Evolutionary conservation across 129 eudicot species (phyloP).

Genomic region (Flaveria robusta): DNA sequence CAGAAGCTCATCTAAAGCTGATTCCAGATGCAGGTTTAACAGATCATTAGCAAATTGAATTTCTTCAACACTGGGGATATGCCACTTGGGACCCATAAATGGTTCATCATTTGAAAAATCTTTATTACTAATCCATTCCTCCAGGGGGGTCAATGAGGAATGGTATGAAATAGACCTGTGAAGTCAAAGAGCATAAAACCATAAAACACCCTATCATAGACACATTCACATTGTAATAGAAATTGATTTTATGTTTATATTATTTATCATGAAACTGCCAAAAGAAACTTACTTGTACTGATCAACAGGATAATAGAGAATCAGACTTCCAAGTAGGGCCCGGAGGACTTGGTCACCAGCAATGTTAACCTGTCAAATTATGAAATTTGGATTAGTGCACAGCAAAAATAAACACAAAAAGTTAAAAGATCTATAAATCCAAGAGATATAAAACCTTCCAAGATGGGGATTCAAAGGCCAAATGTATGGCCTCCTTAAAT

Average conservation of each 20-base stretch:
- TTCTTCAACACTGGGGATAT: slow-evolving; percentile 77
- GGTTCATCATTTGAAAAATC: slow-evolving; percentile 57
- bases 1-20: slow-evolving; percentile 79
- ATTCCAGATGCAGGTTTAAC: slow-evolving; percentile 67
- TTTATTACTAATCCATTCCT: slow-evolving; percentile 87
- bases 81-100: slow-evolving; percentile 72
- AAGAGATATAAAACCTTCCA: slow-evolving; percentile 78
- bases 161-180: slow-evolving; percentile 71
- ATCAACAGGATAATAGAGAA: slow-evolving; percentile 90
- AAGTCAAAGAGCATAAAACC: slow-evolving; percentile 21
- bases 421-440: not conserved
- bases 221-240: not conserved
- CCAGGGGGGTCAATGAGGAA: slow-evolving; percentile 55
- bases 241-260: not conserved
- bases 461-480: slow-evolving; percentile 90
- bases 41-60: slow-evolving; percentile 89
- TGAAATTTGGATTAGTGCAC: slow-evolving; percentile 4
- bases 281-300: slow-evolving; percentile 75
- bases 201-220: not conserved
- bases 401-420: not conserved
- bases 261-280: not conserved
- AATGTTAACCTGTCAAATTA: slow-evolving; percentile 72
- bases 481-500: slow-evolving; percentile 71
- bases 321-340: slow-evolving; percentile 86
- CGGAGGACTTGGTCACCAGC: slow-evolving; percentile 97